Evolutionary conservation across 305 asterid species (phyloP).

Genomic region (Fraxinus sp.): DNA sequence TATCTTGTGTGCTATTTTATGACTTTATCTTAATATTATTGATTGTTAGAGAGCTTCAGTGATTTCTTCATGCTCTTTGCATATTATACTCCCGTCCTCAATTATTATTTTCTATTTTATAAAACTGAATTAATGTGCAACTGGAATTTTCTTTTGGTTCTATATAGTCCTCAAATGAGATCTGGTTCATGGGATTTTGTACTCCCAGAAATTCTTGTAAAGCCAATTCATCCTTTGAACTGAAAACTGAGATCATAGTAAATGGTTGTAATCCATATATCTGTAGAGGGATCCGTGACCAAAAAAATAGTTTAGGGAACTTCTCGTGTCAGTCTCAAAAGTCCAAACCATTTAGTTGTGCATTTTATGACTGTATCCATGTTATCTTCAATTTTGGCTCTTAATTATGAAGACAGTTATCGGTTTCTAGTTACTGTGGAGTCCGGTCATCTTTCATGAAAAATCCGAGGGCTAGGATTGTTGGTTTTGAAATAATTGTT

Average conservation of each 20-base stretch:
- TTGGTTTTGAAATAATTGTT: constrained; percentile 15
- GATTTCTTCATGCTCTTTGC: background rate
- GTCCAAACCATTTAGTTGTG: background rate
- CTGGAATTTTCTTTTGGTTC: background rate
- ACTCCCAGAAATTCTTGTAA: background rate
- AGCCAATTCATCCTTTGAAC: background rate
- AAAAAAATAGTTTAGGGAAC: background rate
- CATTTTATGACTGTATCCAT: background rate
- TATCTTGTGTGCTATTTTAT: constrained; percentile 13
- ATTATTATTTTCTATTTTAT: background rate
- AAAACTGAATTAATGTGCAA: background rate
- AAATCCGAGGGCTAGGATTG: background rate
- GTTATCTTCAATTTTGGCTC: background rate
- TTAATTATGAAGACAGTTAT: background rate
- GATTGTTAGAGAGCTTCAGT: background rate
- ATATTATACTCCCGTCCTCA: background rate
- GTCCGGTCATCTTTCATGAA: background rate
- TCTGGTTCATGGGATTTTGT: background rate
- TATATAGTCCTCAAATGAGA: background rate
- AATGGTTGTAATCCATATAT: background rate
- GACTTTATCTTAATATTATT: background rate
- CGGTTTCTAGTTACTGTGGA: background rate
- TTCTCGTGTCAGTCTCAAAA: background rate
- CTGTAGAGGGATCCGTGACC: background rate
- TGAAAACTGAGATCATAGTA: background rate